phyloP scores from a whole-genome alignment of 768 basidiomycete genomes.

The Megacollybia marginata region DNA sequence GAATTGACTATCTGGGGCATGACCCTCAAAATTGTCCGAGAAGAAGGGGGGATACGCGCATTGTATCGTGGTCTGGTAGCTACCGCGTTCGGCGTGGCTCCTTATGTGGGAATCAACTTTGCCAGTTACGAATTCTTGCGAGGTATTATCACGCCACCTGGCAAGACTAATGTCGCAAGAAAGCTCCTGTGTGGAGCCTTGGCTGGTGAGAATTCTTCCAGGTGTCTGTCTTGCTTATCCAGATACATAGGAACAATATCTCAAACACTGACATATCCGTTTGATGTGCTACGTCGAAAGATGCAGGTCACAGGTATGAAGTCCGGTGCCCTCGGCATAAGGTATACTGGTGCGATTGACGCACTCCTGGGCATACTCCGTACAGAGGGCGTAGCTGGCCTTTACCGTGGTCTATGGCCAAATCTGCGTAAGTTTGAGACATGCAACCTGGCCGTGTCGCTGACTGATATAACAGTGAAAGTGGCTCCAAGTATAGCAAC shows the following conservation, averaged over 20 bases:
- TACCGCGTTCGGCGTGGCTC: constrained; percentile 86
- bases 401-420: constrained; percentile 87
- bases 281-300: constrained; percentile 90
- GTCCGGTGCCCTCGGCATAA: constrained; percentile 45
- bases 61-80: constrained; percentile 82
- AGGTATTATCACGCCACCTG: constrained; percentile 74
- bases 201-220: constrained; percentile 46
- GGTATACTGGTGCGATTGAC: constrained; percentile 77
- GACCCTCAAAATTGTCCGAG: constrained; percentile 83
- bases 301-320: constrained; percentile 91
- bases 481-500: constrained; percentile 89
- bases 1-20: constrained; percentile 80
- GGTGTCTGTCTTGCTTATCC: constrained; percentile 1
- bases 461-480: constrained; percentile 48
- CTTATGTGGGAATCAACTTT: constrained; percentile 88
- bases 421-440: constrained; percentile 61
- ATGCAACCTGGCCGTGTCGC: constrained; percentile 1
- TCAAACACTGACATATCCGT: constrained; percentile 92
- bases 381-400: constrained; percentile 66
- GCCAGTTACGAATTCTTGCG: constrained; percentile 86
- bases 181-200: constrained; percentile 84
- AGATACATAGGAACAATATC: constrained; percentile 66
- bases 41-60: constrained; percentile 86
- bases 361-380: constrained; percentile 63
- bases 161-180: constrained; percentile 55